Base-by-base conservation (phyloP, 2,329 filamentous ascomycete genomes). In the Chaetoscypha palmicola region DNA sequence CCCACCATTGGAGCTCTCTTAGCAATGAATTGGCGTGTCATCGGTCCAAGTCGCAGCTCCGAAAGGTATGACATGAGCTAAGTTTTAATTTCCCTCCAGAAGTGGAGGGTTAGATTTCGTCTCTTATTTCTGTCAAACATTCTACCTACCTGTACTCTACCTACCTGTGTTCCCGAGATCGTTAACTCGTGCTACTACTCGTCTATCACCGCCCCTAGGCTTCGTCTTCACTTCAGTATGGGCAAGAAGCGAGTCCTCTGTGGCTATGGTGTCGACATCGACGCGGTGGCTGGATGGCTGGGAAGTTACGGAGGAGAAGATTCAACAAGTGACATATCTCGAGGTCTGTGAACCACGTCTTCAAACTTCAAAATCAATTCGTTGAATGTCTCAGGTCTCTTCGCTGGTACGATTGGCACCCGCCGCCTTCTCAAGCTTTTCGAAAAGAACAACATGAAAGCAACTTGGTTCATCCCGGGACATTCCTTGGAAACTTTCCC, bases 241-340 rank as follows among this genome's bases (percentile, higher is more conserved):
- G 65, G 59, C 33, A 69, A 70, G 60, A 69, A 70, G 60, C 66
- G 72, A 40, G 69, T 77, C 38, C 68, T 77, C 28, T 69, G 73
- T 33, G 66, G 74, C 52, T 86, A 85, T 54, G 80, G 81, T 2
- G 79, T 87, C 19, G 83, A 88, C 49, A 80, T 88, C 20, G 83
- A 88, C 51, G 83, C 82, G n/a, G 80, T 87, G 1, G 77, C 82
- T 1, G 82, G 83, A 7, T 88, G 83, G 84, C 68, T 88, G 0
- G 83, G 83, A 1, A 83, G 77, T 0, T 88, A 89, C 55, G 81
- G 81, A 12, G 82, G 84, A 28, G 75, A 87, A 61, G 83, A 88
- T 58, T 81, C 75, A 5, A 78, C 76, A 1, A 83, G 73, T 56
- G 83, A 88, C 54, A 86, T 88, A 50, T 82, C 76, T 58, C 71